phyloP scores from a whole-genome alignment of 257 asterid species.

The Handroanthus guayacan region DNA sequence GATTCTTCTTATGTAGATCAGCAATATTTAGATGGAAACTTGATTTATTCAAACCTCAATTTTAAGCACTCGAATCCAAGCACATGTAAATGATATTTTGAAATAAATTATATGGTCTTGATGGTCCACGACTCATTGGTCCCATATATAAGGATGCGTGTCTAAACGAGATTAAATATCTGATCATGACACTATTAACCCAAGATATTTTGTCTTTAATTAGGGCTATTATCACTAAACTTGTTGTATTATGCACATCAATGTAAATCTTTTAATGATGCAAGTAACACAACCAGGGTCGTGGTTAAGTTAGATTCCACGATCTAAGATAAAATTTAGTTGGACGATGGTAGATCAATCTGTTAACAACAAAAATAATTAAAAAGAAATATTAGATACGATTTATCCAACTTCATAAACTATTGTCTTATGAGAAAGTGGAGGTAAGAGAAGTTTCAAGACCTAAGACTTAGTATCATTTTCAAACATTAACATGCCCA shows the following conservation, averaged over 20 bases:
- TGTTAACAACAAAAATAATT: not conserved
- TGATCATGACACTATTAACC: not conserved
- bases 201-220: not conserved
- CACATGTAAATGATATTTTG: not conserved
- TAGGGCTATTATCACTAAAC: conserved; percentile 16
- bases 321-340: not conserved
- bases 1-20: not conserved
- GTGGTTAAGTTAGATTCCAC: not conserved
- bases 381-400: too few species aligned
- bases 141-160: not conserved
- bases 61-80: conserved; percentile 6
- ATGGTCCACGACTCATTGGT: not conserved
- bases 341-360: not conserved
- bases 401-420: too few species aligned
- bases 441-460: too few species aligned
- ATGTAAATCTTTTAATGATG: not conserved
- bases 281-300: not conserved
- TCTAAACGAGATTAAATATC: not conserved
- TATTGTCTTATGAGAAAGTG: too few species aligned
- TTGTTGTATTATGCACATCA: not conserved
- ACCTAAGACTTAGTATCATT: too few species aligned
- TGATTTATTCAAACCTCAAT: not conserved
- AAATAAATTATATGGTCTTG: not conserved
- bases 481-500: too few species aligned
- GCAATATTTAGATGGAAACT: not conserved